A percentile compares a stretch with the other conserved stretches of the same genome.
These are phyloP conservation scores for Hanseniaspora gamundiae DNA, from an alignment of 1,139 yeast species.

Conservation along the genomic window DNA sequence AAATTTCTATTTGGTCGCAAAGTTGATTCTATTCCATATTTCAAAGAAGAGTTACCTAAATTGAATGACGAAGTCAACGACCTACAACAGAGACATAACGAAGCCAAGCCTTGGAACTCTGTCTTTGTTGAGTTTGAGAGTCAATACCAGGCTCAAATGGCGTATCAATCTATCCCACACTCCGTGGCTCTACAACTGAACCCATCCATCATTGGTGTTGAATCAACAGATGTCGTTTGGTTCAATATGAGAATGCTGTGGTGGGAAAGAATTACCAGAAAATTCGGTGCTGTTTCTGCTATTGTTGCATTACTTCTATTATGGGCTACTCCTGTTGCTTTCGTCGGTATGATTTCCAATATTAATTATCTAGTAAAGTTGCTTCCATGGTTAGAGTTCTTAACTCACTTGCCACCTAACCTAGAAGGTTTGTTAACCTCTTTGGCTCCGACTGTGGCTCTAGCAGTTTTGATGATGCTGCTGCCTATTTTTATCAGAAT, in stretches of 20 bases:
- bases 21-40: conserved; percentile 71
- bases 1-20: conserved; percentile 66
- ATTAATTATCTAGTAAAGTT: conserved; percentile 57
- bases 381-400: conserved; percentile 58
- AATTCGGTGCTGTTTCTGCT: conserved; percentile 44
- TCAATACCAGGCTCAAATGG: conserved; percentile 80
- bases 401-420: conserved; percentile 51
- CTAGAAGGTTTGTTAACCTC: conserved; percentile 78
- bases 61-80: conserved; percentile 52
- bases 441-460: conserved; percentile 69
- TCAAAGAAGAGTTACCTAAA: conserved; percentile 52
- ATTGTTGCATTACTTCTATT: conserved; percentile 56
- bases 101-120: conserved; percentile 37
- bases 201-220: conserved; percentile 54
- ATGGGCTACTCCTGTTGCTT: conserved; percentile 94
- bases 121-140: conserved; percentile 80
- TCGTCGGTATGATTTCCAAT: conserved; percentile 87
- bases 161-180: conserved; percentile 68
- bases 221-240: conserved; percentile 83
- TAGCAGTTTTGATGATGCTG: conserved; percentile 71
- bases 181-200: conserved; percentile 51
- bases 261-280: conserved; percentile 68
- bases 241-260: conserved; percentile 68
- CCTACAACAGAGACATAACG: conserved; percentile 46
- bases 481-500: conserved; percentile 60